Conservation (phyloP, 257 asterid species). For the Gentiana straminea region DNA sequence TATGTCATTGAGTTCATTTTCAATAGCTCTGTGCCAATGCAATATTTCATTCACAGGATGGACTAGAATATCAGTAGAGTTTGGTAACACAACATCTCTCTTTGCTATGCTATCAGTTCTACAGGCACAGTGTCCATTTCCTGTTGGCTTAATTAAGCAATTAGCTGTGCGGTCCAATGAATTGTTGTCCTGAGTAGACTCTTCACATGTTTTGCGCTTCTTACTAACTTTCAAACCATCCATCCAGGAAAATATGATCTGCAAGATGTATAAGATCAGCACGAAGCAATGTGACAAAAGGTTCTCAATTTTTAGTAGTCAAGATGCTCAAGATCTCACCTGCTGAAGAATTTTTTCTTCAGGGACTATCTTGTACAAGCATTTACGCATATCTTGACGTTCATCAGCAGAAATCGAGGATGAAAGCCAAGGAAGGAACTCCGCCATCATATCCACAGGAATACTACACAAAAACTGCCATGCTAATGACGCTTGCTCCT, state of each 20-base stretch:
- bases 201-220: constrained; percentile 72
- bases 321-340: constrained; percentile 30
- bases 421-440: constrained; percentile 97
- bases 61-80: constrained; percentile 18
- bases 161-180: constrained; percentile 13
- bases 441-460: constrained; percentile 98
- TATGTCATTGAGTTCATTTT: constrained; percentile 78
- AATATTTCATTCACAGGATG: constrained; percentile 78
- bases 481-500: constrained; percentile 94
- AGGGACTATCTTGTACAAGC: constrained; percentile 77
- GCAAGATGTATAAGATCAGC: constrained; percentile 32
- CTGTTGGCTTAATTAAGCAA: constrained; percentile 20
- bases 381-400: constrained; percentile 76
- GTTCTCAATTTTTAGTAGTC: constrained; percentile 2
- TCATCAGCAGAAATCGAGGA: constrained; percentile 79
- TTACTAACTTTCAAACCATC: constrained; percentile 61
- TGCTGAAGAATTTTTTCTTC: constrained; percentile 81
- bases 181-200: constrained; percentile 20
- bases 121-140: constrained; percentile 39
- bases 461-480: constrained; percentile 98
- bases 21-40: constrained; percentile 92
- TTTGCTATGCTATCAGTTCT: constrained; percentile 30
- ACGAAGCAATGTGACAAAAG: constrained; percentile 10
- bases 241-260: constrained; percentile 96
- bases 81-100: constrained; percentile 26